phyloP scores from a whole-genome alignment of 768 basidiomycete species.

The Suillus spraguei region DNA sequence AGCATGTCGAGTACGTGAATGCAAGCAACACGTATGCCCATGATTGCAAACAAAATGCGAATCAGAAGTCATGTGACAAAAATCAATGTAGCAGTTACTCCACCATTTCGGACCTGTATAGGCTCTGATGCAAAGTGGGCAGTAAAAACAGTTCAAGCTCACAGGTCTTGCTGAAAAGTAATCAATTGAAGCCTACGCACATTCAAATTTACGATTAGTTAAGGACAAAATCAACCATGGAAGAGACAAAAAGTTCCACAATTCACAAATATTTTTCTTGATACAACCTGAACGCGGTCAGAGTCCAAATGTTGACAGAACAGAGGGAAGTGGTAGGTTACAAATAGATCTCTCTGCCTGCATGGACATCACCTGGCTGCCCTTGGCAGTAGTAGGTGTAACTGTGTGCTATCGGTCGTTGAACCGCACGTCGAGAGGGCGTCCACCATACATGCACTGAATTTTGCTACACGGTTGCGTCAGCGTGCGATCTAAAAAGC shows the following conservation, averaged over 20 bases:
- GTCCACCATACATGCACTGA: slow-evolving; percentile 94
- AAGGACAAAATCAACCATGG: background rate
- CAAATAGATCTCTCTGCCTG: slow-evolving; percentile 47
- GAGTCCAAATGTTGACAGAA: background rate
- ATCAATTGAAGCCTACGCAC: slow-evolving; percentile 5
- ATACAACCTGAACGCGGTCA: background rate
- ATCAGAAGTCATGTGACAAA: background rate
- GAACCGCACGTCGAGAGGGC: slow-evolving; percentile 89
- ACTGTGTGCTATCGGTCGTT: slow-evolving; percentile 97
- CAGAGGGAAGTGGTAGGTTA: background rate
- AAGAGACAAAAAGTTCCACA: background rate
- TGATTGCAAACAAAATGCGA: background rate
- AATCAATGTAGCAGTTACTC: background rate
- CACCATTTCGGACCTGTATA: background rate
- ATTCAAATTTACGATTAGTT: slow-evolving; percentile 2
- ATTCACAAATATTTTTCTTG: slow-evolving; percentile 7
- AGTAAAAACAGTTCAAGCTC: background rate
- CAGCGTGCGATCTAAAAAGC: background rate
- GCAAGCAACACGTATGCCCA: background rate
- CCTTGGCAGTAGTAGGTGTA: slow-evolving; percentile 85
- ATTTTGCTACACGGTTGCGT: slow-evolving; percentile 62
- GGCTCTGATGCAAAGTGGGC: background rate
- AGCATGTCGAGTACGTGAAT: background rate
- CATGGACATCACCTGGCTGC: slow-evolving; percentile 71
- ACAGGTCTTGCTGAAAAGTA: background rate